A percentile compares a stretch with the other conserved stretches of the same genome.
Conservation (phyloP, 1,139 yeast genomes). For the Wickerhamomyces sp. region DNA sequence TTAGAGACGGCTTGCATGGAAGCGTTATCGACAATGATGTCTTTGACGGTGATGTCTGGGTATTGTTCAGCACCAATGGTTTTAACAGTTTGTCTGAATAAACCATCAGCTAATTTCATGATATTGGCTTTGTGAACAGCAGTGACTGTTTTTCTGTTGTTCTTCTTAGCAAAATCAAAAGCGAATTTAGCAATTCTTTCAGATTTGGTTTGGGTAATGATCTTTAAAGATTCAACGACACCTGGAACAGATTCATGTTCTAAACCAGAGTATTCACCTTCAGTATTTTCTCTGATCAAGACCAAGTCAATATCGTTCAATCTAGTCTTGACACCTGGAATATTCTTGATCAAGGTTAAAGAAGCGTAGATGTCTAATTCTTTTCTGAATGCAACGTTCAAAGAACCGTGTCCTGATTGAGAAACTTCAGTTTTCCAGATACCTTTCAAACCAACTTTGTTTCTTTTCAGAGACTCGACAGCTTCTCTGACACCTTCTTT, state of each 20-base stretch:
- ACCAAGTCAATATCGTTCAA: slow-evolving; percentile 88
- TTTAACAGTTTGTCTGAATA: slow-evolving; percentile 91
- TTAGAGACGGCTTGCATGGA: slow-evolving; percentile 98
- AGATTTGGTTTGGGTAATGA: slow-evolving; percentile 90
- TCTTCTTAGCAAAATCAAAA: slow-evolving; percentile 89
- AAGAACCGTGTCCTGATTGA: slow-evolving; percentile 68
- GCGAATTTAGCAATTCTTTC: slow-evolving; percentile 98
- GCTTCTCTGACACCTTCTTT: slow-evolving; percentile 78
- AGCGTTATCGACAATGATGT: slow-evolving; percentile 97
- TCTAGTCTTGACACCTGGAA: slow-evolving; percentile 92
- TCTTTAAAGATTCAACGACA: slow-evolving; percentile 94
- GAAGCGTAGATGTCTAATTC: slow-evolving; percentile 95
- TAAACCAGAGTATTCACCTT: slow-evolving; percentile 98
- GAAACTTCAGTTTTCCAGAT: slow-evolving; percentile 87
- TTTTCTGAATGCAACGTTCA: slow-evolving; percentile 95
- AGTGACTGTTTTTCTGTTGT: slow-evolving; percentile 88
- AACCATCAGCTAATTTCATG: slow-evolving; percentile 98
- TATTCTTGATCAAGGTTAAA: slow-evolving; percentile 85
- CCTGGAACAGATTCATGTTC: slow-evolving; percentile 98
- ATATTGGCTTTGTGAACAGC: slow-evolving; percentile 99
- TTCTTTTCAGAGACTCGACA: slow-evolving; percentile 87
- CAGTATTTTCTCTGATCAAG: slow-evolving; percentile 94
- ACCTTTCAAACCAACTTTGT: slow-evolving; percentile 96
- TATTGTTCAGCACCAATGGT: slow-evolving; percentile 82
- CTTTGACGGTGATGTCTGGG: slow-evolving; percentile 79